These are phyloP conservation scores for Melanogaster broomeanus DNA, from an alignment of 768 basidiomycete genomes.

Conservation along the genomic window DNA sequence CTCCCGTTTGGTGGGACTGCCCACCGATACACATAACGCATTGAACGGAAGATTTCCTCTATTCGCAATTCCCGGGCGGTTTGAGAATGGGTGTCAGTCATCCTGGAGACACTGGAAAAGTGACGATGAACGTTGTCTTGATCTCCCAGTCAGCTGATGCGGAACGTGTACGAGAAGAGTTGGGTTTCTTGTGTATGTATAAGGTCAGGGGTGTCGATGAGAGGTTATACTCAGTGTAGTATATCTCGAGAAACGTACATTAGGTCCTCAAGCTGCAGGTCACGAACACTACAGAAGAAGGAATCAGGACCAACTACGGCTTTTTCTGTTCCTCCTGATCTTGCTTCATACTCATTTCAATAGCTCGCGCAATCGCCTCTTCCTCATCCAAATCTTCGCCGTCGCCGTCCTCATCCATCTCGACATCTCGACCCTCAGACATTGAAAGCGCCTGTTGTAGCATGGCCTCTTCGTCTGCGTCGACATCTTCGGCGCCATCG, in stretches of 20 bases:
- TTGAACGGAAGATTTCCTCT: too few species aligned
- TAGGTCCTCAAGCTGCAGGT: neutral
- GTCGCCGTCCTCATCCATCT: slow-evolving; percentile 54
- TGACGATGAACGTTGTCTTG: too few species aligned
- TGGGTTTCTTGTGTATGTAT: too few species aligned
- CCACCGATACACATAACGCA: too few species aligned
- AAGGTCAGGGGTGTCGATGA: too few species aligned
- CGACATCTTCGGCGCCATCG: slow-evolving; percentile 43
- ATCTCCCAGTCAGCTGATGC: too few species aligned
- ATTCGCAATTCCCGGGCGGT: too few species aligned
- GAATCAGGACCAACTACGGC: slow-evolving; percentile 16
- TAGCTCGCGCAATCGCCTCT: slow-evolving; percentile 87
- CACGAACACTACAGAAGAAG: neutral
- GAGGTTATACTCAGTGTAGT: neutral
- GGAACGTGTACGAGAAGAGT: too few species aligned
- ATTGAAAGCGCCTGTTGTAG: slow-evolving; percentile 77
- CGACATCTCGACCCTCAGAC: slow-evolving; percentile 59
- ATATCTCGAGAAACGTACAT: slow-evolving; percentile 1
- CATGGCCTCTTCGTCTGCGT: slow-evolving; percentile 78
- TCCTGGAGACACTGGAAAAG: too few species aligned
- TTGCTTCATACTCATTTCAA: slow-evolving; percentile 89
- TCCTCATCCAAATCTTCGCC: slow-evolving; percentile 83
- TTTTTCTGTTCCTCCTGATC: slow-evolving; percentile 48
- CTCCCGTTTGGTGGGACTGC: too few species aligned
- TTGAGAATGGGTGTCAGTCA: too few species aligned